These are phyloP conservation scores for Penicillium malachiteum DNA, from an alignment of 495 filamentous ascomycete genomes.

Conservation along the genomic window DNA sequence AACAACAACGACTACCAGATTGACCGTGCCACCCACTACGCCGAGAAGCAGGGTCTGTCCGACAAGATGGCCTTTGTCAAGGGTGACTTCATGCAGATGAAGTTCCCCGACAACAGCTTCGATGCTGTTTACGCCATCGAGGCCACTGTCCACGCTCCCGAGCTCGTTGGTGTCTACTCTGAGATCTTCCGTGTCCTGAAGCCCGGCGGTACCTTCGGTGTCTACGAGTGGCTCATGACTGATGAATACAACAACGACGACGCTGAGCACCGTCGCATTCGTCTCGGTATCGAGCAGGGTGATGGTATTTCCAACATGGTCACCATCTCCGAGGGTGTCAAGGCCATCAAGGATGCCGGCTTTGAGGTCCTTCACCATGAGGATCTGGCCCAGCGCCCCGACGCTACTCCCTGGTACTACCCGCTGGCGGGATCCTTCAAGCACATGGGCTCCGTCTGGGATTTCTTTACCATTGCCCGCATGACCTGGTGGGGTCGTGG, in stretches of 20 bases:
- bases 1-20: conserved; percentile 99
- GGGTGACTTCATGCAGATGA: conserved; percentile 99
- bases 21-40: conserved; percentile 85
- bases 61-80: conserved; percentile 86
- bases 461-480: conserved; percentile 79
- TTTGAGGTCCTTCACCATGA: conserved; percentile 85
- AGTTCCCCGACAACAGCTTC: conserved; percentile 85
- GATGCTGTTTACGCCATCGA: conserved; percentile 98
- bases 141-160: conserved; percentile 93
- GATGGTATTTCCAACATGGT: conserved; percentile 99
- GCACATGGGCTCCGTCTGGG: conserved; percentile 75
- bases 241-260: conserved; percentile 91
- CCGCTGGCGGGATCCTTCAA: conserved; percentile 79
- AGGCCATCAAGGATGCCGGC: conserved; percentile 84
- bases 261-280: conserved; percentile 82
- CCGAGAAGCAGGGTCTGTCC: conserved; percentile 74
- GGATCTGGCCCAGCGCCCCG: conserved; percentile 81
- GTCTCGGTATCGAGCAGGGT: conserved; percentile 93
- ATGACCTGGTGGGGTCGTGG: conserved; percentile 87
- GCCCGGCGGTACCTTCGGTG: conserved; percentile 93
- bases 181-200: conserved; percentile 95
- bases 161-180: conserved; percentile 89
- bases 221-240: conserved; percentile 99
- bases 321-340: conserved; percentile 75
- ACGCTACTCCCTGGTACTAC: conserved; percentile 91